These are phyloP conservation scores for Gynochthodes officinalis DNA, from an alignment of 257 asterid genomes.

Conservation along the genomic window DNA sequence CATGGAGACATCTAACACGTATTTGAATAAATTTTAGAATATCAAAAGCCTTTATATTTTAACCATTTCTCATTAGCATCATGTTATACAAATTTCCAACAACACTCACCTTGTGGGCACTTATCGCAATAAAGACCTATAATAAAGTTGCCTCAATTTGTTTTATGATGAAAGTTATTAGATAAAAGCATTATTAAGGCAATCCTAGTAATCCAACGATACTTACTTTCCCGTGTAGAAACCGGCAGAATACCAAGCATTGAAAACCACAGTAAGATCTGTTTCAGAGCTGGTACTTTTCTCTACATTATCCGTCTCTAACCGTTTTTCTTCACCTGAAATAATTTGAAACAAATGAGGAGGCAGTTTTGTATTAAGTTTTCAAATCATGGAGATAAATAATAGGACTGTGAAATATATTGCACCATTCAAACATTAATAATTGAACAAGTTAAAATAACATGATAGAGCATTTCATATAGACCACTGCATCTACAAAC, in stretches of 20 bases:
- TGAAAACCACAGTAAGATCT: conserved; percentile 56
- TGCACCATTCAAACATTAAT: neutral
- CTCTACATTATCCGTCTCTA: conserved; percentile 15
- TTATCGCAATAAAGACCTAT: neutral
- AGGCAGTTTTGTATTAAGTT: neutral
- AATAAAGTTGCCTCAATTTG: neutral
- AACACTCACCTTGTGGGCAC: neutral
- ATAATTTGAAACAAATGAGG: conserved; percentile 1
- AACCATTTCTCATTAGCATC: neutral
- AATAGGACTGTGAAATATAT: neutral
- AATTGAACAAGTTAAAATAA: neutral
- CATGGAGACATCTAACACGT: neutral
- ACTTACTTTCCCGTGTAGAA: conserved; percentile 84
- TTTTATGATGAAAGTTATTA: neutral
- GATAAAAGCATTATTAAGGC: neutral
- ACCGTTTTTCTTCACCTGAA: conserved; percentile 41
- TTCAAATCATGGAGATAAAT: neutral
- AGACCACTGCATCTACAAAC: neutral
- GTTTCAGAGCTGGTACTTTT: conserved; percentile 40
- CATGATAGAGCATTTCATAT: neutral
- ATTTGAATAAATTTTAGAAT: neutral
- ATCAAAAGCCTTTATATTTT: neutral
- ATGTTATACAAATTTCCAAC: too few relatives aligned
- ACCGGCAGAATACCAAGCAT: conserved; percentile 82
- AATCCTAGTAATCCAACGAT: neutral